Conservation (phyloP, 2,329 filamentous ascomycete genomes). For the Fusarium nisikadoi region DNA sequence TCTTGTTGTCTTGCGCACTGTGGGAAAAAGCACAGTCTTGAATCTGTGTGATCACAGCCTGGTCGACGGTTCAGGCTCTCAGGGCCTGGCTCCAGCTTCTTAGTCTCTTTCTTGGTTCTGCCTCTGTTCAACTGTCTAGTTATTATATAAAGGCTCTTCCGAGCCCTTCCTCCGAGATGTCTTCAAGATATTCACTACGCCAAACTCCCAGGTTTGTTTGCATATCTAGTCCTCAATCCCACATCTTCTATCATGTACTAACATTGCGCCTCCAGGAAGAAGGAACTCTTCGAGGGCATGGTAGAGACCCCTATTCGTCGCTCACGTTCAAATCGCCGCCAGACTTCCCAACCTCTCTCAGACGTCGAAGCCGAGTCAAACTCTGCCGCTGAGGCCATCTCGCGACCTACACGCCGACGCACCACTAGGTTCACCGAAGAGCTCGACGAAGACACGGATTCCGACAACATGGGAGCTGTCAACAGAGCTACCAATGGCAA, state of each 20-base stretch:
- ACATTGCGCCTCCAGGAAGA: constrained; percentile 58
- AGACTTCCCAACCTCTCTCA: constrained; percentile 58
- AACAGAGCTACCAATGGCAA: constrained; percentile 41
- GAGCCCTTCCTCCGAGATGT: constrained; percentile 46
- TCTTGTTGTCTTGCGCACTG: constrained; percentile 19
- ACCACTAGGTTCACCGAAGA: constrained; percentile 63
- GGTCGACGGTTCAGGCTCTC: constrained; percentile 9
- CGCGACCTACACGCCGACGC: constrained; percentile 57
- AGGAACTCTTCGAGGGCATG: constrained; percentile 71
- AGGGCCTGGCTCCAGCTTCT: background rate
- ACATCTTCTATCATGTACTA: background rate
- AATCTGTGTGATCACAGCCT: constrained; percentile 11
- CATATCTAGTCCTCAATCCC: background rate
- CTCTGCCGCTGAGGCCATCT: constrained; percentile 54
- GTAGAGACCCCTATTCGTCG: constrained; percentile 64
- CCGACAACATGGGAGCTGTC: constrained; percentile 44
- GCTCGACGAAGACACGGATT: constrained; percentile 56
- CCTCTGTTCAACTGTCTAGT: background rate
- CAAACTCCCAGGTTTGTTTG: constrained; percentile 52
- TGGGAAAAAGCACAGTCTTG: constrained; percentile 19
- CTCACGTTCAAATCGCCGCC: constrained; percentile 61
- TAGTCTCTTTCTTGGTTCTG: background rate
- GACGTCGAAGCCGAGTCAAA: constrained; percentile 63
- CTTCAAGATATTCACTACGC: constrained; percentile 52
- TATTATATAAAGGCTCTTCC: constrained; percentile 39